Evolutionary conservation across 352 stramenopile species (phyloP).

Genomic region (Blastocystis sp.): DNA sequence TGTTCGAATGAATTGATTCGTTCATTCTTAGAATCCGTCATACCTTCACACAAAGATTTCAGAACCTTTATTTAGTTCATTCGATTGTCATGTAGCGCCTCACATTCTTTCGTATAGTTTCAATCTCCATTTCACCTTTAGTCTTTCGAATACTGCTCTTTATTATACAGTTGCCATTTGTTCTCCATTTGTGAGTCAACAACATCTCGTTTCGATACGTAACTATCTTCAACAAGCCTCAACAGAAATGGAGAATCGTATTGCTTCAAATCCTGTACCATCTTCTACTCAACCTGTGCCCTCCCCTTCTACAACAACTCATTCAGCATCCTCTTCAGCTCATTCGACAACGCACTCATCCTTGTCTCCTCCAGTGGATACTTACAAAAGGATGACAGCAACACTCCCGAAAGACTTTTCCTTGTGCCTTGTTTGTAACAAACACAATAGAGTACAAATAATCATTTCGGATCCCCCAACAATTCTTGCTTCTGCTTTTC

Average conservation of each 20-base stretch:
- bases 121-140: neutral
- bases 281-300: neutral
- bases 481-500: constrained; percentile 45
- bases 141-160: constrained; percentile 1
- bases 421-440: constrained; percentile 31
- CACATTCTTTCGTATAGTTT: neutral
- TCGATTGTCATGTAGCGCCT: neutral
- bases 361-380: too few species aligned
- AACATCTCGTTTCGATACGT: neutral
- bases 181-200: constrained; percentile 17
- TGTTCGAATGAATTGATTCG: neutral
- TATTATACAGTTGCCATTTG: constrained; percentile 37
- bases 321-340: too few species aligned
- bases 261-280: neutral
- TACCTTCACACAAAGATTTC: neutral
- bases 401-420: too few species aligned
- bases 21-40: neutral
- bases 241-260: neutral
- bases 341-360: too few species aligned
- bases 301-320: too few species aligned
- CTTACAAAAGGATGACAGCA: too few species aligned
- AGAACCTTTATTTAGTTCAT: neutral
- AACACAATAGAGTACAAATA: constrained; percentile 40
- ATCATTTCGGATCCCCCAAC: neutral
- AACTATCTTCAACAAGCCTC: neutral